Evolutionary conservation across 805 yeast genomes (phyloP), one percentile per base, ranked within the genome.

Genomic region (Saturnispora sanitii): DNA sequence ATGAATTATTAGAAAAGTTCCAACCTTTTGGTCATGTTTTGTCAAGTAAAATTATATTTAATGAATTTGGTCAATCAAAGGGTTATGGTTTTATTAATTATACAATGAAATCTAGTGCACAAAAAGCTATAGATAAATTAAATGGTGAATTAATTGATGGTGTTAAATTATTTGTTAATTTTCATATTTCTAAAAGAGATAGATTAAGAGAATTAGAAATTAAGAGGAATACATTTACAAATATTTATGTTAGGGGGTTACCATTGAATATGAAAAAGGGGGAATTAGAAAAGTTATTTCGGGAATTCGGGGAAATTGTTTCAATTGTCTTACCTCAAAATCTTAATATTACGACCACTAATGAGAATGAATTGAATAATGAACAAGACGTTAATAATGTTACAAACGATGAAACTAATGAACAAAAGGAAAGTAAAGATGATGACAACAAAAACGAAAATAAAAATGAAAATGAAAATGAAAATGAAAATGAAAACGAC

Each of bases 51-150:
- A 59, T 74, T 13, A 68, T 73, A 6, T 56, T 60, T 40, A 71
- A 72, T 46, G 71, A 68, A 22, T 61, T 50, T 43, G 73, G 75
- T 11, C 53, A 52, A 19, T 62, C 69, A 22, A 64, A 62, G 47
- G 75, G 78, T 19, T 76, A 69, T 55, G 92, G 90, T 7, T 82
- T 82, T 58, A 71, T 83, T 15, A 79, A 82, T 46, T 82, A 69
- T 53, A 64, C 70, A 38, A 61, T 66, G 42, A 71, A 74, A 35
- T 67, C 66, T 9, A 72, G 74, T 62, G 87, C 94, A 2, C 65
- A 77, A 33, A 56, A 59, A 18, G 86, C 90, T 30, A 77, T 82
- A 29, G 60, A 68, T 17, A 45, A 49, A n/a, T 48, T 61, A 19
- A 56, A 57, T 41, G 60, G 60, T 33, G 31, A 34, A 6, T 52